A percentile compares a stretch with the other conserved stretches of the same genome.
These are phyloP conservation scores for Cyanidioschyzon merolae DNA, from an alignment of 23 red algal genomes.

Conservation along the genomic window DNA sequence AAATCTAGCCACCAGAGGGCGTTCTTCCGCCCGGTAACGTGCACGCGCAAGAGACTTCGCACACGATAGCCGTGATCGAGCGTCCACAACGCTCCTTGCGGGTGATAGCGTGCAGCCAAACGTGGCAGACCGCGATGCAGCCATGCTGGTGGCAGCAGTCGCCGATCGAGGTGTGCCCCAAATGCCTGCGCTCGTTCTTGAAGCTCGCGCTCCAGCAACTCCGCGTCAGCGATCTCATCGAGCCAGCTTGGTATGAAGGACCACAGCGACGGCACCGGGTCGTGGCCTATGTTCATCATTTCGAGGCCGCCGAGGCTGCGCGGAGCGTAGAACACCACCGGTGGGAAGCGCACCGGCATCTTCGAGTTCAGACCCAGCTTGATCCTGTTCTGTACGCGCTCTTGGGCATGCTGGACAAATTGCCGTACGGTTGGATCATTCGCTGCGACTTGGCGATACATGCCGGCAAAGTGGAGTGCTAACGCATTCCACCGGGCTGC, in stretches of 20 bases:
- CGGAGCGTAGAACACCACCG: conserved; percentile 83
- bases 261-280: conserved; percentile 79
- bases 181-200: conserved; percentile 51
- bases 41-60: conserved; percentile 66
- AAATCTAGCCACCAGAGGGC: conserved; percentile 95
- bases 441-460: conserved; percentile 75
- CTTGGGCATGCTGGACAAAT: conserved; percentile 59
- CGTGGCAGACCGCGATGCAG: conserved; percentile 59
- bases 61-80: conserved; percentile 89
- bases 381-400: conserved; percentile 91
- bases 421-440: conserved; percentile 71
- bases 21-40: conserved; percentile 56
- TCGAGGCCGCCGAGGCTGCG: conserved; percentile 84
- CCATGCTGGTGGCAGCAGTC: neutral
- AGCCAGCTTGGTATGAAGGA: conserved; percentile 88
- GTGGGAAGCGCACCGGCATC: conserved; percentile 93
- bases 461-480: conserved; percentile 61
- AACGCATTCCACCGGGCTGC: conserved; percentile 84
- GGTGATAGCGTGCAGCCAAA: conserved; percentile 34
- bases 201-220: conserved; percentile 75
- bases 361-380: conserved; percentile 99
- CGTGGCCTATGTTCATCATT: conserved; percentile 85
- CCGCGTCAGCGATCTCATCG: conserved; percentile 75
- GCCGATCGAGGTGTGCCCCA: conserved; percentile 32
- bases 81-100: neutral